phyloP scores from a whole-genome alignment of 1,139 yeast genomes.

The Lipomyces yarrowii region DNA sequence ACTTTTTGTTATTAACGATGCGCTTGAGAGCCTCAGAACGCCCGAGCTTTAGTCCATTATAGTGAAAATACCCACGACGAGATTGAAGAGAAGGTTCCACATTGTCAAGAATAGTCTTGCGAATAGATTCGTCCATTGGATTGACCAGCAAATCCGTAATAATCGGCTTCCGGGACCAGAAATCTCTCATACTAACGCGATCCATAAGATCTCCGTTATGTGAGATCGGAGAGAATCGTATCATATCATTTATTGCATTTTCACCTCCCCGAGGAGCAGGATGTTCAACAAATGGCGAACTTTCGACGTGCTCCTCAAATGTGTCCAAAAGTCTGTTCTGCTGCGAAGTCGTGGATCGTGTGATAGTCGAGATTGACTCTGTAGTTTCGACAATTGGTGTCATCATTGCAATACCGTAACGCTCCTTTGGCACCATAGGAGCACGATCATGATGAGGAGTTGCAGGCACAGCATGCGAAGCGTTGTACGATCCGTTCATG shows the following conservation, averaged over 20 bases:
- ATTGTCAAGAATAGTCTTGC: slow-evolving; percentile 35
- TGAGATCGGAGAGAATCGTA: neutral
- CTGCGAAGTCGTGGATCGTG: slow-evolving; percentile 26
- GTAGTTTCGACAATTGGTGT: slow-evolving; percentile 44
- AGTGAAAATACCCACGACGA: slow-evolving; percentile 42
- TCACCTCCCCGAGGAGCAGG: slow-evolving; percentile 25
- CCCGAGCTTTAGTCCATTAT: slow-evolving; percentile 38
- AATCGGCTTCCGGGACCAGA: slow-evolving; percentile 25
- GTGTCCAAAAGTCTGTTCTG: slow-evolving; percentile 14
- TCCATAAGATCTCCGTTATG: slow-evolving; percentile 2
- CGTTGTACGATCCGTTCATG: neutral
- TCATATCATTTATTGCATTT: slow-evolving; percentile 1
- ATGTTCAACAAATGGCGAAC: slow-evolving; percentile 34
- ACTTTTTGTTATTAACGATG: slow-evolving; percentile 47
- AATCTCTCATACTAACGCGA: neutral
- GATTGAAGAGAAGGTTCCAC: slow-evolving; percentile 41
- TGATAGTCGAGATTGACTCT: slow-evolving; percentile 34
- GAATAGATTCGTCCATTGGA: slow-evolving; percentile 42
- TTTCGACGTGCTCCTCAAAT: slow-evolving; percentile 18
- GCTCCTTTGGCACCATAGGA: slow-evolving; percentile 12
- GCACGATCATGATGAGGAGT: slow-evolving; percentile 30
- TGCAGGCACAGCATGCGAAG: slow-evolving; percentile 25
- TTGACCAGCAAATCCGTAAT: slow-evolving; percentile 35
- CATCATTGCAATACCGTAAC: slow-evolving; percentile 34
- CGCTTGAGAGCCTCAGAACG: slow-evolving; percentile 44